Conservation (phyloP, 2,329 filamentous ascomycete species). For the Tricladium varicosporioides region DNA sequence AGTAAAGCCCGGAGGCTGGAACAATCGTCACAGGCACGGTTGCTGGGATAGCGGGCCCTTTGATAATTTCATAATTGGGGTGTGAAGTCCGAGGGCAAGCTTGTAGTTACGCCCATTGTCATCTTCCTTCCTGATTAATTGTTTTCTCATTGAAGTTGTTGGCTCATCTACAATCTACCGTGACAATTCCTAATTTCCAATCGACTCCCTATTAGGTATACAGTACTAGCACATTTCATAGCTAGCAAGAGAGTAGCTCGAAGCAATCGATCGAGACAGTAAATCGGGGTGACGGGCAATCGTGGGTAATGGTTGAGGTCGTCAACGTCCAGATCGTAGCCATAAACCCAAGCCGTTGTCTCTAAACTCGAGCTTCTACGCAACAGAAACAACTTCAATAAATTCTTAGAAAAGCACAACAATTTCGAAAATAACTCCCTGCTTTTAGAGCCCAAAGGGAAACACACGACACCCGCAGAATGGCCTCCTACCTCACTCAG, state of each 20-base stretch:
- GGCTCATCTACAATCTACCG: too few relatives aligned
- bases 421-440: neutral
- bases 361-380: too few relatives aligned
- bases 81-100: neutral
- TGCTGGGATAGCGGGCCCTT: slow-evolving; percentile 13
- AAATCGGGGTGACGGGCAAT: too few relatives aligned
- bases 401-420: neutral
- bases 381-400: too few relatives aligned
- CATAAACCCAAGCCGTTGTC: too few relatives aligned
- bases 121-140: neutral
- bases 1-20: slow-evolving; percentile 15
- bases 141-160: neutral
- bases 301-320: too few relatives aligned
- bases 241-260: too few relatives aligned
- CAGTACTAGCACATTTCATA: too few relatives aligned
- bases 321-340: too few relatives aligned
- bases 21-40: slow-evolving; percentile 21
- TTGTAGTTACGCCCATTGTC: neutral
- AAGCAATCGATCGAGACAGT: too few relatives aligned
- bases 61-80: neutral
- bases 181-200: too few relatives aligned
- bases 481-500: slow-evolving; percentile 38
- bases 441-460: neutral
- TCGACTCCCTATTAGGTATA: too few relatives aligned
- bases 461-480: slow-evolving; percentile 18